phyloP scores from a whole-genome alignment of 495 filamentous ascomycete species.

The Talaromyces liani region DNA sequence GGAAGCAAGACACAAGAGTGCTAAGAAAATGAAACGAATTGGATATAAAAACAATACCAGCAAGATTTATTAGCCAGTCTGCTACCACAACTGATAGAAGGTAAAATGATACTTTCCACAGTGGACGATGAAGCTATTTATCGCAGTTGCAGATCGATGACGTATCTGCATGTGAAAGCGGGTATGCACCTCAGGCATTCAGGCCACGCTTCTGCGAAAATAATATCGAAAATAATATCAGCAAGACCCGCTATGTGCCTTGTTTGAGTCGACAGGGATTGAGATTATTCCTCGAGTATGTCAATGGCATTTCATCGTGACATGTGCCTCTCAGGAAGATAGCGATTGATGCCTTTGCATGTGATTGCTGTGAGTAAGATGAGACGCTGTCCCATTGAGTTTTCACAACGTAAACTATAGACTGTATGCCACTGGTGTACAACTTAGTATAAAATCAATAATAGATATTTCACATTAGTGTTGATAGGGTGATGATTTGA shows the following conservation, averaged over 20 bases:
- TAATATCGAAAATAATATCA: not conserved
- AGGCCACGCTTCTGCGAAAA: not conserved
- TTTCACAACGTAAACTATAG: not conserved
- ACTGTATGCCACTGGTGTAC: not conserved
- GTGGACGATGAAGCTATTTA: not conserved
- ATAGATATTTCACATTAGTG: too few species aligned
- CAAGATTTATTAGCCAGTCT: not conserved
- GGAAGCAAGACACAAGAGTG: not conserved
- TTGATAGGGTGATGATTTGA: too few species aligned
- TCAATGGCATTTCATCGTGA: not conserved
- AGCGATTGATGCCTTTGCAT: not conserved
- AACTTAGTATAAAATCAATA: too few species aligned
- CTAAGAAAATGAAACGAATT: not conserved
- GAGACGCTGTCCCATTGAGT: too few species aligned
- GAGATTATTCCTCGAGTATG: not conserved
- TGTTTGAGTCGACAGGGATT: not conserved
- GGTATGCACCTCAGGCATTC: not conserved
- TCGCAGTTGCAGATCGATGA: not conserved
- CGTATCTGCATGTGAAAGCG: constrained; percentile 7
- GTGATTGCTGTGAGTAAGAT: not conserved
- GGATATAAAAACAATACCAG: not conserved
- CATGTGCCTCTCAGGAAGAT: not conserved
- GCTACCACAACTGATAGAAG: not conserved
- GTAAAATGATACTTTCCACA: not conserved
- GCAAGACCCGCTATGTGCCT: not conserved